Conservation (phyloP, 257 asterid genomes). For the Scutellaria baicalensis region DNA sequence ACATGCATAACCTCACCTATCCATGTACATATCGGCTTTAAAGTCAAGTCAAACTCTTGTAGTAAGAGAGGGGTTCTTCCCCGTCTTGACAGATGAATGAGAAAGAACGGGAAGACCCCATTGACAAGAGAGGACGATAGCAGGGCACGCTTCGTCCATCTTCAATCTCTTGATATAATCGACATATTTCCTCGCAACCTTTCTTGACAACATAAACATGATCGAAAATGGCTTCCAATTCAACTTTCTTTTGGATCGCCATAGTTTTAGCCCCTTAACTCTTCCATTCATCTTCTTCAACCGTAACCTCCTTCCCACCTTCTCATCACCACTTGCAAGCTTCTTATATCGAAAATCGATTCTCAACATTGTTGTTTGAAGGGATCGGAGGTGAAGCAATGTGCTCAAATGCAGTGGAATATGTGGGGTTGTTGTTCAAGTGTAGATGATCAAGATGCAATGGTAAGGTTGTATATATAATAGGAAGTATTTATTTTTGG, state of each 20-base stretch:
- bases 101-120: conserved; percentile 79
- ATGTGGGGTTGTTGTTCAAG: background rate
- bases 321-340: conserved; percentile 24
- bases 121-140: conserved; percentile 37
- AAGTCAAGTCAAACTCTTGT: conserved; percentile 4
- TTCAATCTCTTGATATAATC: conserved; percentile 33
- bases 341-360: conserved; percentile 29
- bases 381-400: background rate
- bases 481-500: too few species aligned
- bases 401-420: background rate
- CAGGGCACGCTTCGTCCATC: conserved; percentile 32
- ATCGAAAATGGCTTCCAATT: conserved; percentile 69
- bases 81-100: conserved; percentile 24
- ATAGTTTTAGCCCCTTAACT: conserved; percentile 42
- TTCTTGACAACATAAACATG: conserved; percentile 40
- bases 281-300: conserved; percentile 39
- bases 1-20: background rate
- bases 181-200: conserved; percentile 33
- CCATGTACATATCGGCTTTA: background rate
- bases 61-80: background rate
- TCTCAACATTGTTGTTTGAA: background rate
- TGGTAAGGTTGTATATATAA: background rate
- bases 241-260: conserved; percentile 39
- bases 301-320: conserved; percentile 24
- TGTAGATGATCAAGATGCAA: background rate